Conservation (phyloP, 805 yeast species). For the Starmerella vaccinii region DNA sequence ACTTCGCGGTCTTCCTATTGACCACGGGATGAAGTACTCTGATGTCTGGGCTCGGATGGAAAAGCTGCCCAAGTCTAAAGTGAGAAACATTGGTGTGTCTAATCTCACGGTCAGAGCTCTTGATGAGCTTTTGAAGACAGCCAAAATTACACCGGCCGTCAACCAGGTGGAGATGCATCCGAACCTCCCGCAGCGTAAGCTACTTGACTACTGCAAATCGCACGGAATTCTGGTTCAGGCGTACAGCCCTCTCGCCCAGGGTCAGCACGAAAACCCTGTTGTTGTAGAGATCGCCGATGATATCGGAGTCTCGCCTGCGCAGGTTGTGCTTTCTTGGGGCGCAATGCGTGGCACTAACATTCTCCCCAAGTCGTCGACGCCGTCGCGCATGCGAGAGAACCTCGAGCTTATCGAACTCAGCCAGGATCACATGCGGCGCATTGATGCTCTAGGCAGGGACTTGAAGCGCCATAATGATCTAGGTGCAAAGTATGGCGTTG, state of each 20-base stretch:
- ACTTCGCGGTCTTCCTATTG: constrained; percentile 13
- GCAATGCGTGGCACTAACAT: constrained; percentile 42
- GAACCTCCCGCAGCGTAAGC: constrained; percentile 51
- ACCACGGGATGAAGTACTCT: constrained; percentile 6
- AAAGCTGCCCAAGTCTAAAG: constrained; percentile 41
- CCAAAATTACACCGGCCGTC: constrained; percentile 49
- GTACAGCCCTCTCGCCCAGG: constrained; percentile 31
- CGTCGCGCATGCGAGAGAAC: constrained; percentile 43
- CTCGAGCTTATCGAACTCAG: constrained; percentile 34
- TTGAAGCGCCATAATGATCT: constrained; percentile 17
- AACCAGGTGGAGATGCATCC: constrained; percentile 72
- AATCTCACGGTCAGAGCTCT: constrained; percentile 48
- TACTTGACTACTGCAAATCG: constrained; percentile 40
- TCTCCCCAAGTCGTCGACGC: constrained; percentile 58
- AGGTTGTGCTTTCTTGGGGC: constrained; percentile 21
- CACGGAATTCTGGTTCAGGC: constrained; percentile 17
- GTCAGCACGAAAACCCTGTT: constrained; percentile 35
- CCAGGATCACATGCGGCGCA: constrained; percentile 33
- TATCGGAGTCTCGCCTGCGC: constrained; percentile 39
- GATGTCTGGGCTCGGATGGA: constrained; percentile 53
- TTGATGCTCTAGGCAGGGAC: constrained; percentile 11
- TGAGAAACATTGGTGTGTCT: constrained; percentile 62
- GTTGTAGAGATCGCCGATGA: constrained; percentile 49
- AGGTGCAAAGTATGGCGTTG: constrained; percentile 15
- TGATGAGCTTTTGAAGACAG: constrained; percentile 37